Percentiles rank a stretch among this genome's conserved stretches.
Conservation (phyloP, 108 stramenopile genomes). For the Epithemia pelagica region DNA sequence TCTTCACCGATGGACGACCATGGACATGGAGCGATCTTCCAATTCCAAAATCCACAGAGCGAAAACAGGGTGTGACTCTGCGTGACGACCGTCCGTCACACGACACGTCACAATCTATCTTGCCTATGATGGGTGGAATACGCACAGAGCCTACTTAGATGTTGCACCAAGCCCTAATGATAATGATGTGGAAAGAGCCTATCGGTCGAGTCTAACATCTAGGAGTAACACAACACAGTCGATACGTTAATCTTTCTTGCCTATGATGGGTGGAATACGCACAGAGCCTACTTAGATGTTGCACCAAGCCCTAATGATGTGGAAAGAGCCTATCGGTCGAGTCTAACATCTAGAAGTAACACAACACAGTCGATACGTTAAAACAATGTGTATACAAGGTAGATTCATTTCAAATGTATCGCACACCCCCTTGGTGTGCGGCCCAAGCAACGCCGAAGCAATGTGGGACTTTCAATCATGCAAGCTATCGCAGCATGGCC, state of each 20-base stretch:
- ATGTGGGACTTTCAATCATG: not conserved
- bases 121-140: not conserved
- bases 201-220: not conserved
- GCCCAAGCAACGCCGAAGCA: not conserved
- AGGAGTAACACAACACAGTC: not conserved
- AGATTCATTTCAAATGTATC: not conserved
- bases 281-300: not conserved
- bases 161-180: not conserved
- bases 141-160: not conserved
- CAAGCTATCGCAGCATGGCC: not conserved
- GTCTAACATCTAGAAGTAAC: not conserved
- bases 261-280: not conserved
- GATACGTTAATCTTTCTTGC: not conserved
- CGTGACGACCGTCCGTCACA: too few relatives aligned
- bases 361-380: not conserved
- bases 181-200: not conserved
- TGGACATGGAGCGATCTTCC: too few relatives aligned
- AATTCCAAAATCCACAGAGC: too few relatives aligned
- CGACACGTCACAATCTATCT: too few relatives aligned
- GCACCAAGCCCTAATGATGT: not conserved
- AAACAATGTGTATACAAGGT: not conserved
- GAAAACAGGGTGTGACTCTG: too few relatives aligned
- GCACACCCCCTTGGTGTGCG: not conserved
- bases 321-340: not conserved
- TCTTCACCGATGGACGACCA: too few relatives aligned